phyloP scores from a whole-genome alignment of 192 early-diverging fungal genomes.

The Mortierella claussenii region DNA sequence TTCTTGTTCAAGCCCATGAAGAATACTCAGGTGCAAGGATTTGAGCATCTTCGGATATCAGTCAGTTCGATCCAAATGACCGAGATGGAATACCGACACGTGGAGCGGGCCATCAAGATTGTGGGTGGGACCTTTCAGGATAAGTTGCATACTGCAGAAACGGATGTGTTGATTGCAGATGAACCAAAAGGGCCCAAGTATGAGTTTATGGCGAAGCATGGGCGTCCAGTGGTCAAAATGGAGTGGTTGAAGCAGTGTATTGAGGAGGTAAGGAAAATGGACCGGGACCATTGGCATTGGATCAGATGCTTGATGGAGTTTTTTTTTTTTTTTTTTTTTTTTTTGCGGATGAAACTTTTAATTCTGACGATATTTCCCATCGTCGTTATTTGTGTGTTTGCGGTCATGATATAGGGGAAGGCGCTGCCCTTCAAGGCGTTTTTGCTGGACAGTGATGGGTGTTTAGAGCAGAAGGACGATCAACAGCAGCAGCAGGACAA shows the following conservation, averaged over 20 bases:
- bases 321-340: too few species aligned
- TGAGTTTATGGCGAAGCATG: slow-evolving; percentile 16
- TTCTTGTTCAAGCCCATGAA: slow-evolving; percentile 35
- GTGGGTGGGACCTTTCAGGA: slow-evolving; percentile 22
- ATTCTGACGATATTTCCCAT: too few species aligned
- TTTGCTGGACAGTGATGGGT: not conserved
- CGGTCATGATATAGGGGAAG: too few species aligned
- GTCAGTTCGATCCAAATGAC: slow-evolving; percentile 1
- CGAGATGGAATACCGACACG: slow-evolving; percentile 23
- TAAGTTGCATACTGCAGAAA: slow-evolving; percentile 12
- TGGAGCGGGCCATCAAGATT: slow-evolving; percentile 17
- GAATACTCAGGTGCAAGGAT: slow-evolving; percentile 19
- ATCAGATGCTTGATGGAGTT: too few species aligned
- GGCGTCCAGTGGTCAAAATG: slow-evolving; percentile 21
- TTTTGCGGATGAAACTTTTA: too few species aligned
- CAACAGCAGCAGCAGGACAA: too few species aligned
- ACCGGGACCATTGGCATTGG: not conserved
- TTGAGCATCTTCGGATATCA: slow-evolving; percentile 11
- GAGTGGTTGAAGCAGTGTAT: slow-evolving; percentile 25
- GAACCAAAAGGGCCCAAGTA: slow-evolving; percentile 24
- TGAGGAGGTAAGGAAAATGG: slow-evolving; percentile 16
- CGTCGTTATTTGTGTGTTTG: too few species aligned
- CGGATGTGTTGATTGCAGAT: slow-evolving; percentile 30
- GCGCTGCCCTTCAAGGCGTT: slow-evolving; percentile 7
- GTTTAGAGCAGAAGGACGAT: not conserved